Base-by-base conservation (phyloP, 192 early-diverging fungal genomes). In the Pilaira anomala region DNA sequence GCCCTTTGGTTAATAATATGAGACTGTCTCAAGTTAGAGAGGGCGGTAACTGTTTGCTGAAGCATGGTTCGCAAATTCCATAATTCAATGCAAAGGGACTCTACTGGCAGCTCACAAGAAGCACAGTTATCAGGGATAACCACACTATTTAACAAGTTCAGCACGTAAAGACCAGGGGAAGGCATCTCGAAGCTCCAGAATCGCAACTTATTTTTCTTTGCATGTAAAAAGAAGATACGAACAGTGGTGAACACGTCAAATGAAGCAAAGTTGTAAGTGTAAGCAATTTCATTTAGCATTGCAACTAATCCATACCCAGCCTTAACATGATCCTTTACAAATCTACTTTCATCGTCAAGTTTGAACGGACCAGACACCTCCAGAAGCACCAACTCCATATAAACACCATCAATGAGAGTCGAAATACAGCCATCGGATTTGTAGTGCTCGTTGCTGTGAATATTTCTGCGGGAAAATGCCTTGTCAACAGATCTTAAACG, bases 91-190 rank as follows among this genome's bases (percentile, higher is more conserved):
- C 44, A 45, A 45, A 45, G 2, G 44, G 44, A 16, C 14, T 45
- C 44, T 2, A 45, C 44, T 45, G 44, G 8, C 16, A 45, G 44
- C 14, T 45, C 44, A 45, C 44, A 45, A 45, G 44, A 45, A 45
- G 44, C 44, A 45, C 44, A 16, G 8, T 45, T 45, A 1, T 45
- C 11, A 45, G 44, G 44, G 44, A 45, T 45, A 45, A 16, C 44
- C 44, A 16, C 44, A 45, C 14, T 45, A 45, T 45, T 45, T 45
- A 45, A 14, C 44, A 45, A 45, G 44, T 45, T 45, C 44, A 45
- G 18, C 14, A 45, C 44, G 44, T 45, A 45, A 45, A 45, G 44
- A 45, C 44, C 44, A 45, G 44, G 44, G 12, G 44, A 0, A 45
- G 44, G 44, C 44, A 14, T 45, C 14, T 16, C 44, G 16, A 45